These are phyloP conservation scores for Kodamaea kaohsiungensis DNA, from an alignment of 805 yeast species.

Conservation along the genomic window DNA sequence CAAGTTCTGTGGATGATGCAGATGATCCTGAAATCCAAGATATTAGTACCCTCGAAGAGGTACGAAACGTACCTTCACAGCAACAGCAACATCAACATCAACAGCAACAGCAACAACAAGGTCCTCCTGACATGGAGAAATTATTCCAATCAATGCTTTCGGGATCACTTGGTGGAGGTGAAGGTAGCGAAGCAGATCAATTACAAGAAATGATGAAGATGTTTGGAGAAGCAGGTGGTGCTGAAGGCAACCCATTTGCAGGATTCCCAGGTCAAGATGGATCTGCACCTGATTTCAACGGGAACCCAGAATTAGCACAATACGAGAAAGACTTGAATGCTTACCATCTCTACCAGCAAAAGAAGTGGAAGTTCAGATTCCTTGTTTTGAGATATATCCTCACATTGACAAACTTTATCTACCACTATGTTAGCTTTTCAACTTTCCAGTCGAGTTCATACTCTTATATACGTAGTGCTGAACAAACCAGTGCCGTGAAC, in stretches of 20 bases:
- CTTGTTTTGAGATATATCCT: conserved; percentile 29
- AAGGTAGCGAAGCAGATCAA: background rate
- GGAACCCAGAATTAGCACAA: conserved; percentile 12
- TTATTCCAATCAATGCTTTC: conserved; percentile 35
- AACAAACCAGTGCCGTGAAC: conserved; percentile 7
- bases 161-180: conserved; percentile 12
- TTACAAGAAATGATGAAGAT: background rate
- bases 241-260: conserved; percentile 23
- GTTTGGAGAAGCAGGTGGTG: conserved; percentile 1
- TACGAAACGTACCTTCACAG: conserved; percentile 8
- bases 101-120: conserved; percentile 5
- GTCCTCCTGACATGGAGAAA: conserved; percentile 28
- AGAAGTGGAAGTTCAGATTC: conserved; percentile 32
- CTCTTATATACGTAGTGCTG: conserved; percentile 24
- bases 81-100: background rate
- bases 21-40: conserved; percentile 45
- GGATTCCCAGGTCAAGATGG: conserved; percentile 8
- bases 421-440: conserved; percentile 27
- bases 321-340: conserved; percentile 31
- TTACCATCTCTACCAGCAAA: conserved; percentile 35
- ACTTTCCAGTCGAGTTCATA: conserved; percentile 30
- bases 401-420: conserved; percentile 32
- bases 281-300: background rate
- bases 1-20: conserved; percentile 14
- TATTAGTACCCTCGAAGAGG: conserved; percentile 22